A percentile compares a stretch with the other conserved stretches of the same genome.
Evolutionary conservation across 2,329 filamentous ascomycete species (phyloP).

Genomic region (Ustilaginoidea virens): DNA sequence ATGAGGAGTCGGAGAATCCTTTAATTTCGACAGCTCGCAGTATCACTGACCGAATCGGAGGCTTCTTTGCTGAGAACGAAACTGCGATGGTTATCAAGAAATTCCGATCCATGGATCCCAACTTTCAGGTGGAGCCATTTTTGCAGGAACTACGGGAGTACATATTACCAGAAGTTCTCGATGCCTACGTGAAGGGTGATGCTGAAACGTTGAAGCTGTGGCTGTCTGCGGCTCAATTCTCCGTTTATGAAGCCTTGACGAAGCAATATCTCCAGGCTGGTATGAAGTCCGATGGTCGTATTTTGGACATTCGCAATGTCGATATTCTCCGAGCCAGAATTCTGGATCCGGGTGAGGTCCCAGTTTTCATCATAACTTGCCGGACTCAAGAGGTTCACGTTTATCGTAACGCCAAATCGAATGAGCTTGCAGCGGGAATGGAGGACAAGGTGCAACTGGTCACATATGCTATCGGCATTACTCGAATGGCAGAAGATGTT

Average conservation of each 20-base stretch:
- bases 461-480: constrained; percentile 95
- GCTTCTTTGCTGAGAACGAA: constrained; percentile 98
- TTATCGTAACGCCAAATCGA: constrained; percentile 82
- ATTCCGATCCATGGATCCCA: constrained; percentile 88
- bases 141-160: constrained; percentile 92
- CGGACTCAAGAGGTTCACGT: constrained; percentile 96
- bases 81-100: constrained; percentile 96
- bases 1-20: constrained; percentile 95
- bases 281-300: constrained; percentile 85
- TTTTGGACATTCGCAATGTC: constrained; percentile 88
- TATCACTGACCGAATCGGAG: constrained; percentile 82
- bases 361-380: constrained; percentile 94
- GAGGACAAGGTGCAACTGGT: constrained; percentile 98
- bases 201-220: constrained; percentile 80
- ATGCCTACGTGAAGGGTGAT: constrained; percentile 96
- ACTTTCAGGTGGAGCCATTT: constrained; percentile 91
- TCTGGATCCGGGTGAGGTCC: constrained; percentile 73
- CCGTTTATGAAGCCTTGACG: constrained; percentile 90
- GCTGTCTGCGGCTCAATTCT: constrained; percentile 92
- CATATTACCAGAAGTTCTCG: constrained; percentile 90
- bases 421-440: constrained; percentile 86
- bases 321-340: constrained; percentile 73
- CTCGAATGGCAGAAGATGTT: constrained; percentile 84
- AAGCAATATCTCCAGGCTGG: constrained; percentile 92
- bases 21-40: constrained; percentile 83